These are phyloP conservation scores for Penicillium sp. DNA, from an alignment of 2,329 filamentous ascomycete genomes.

Conservation along the genomic window DNA sequence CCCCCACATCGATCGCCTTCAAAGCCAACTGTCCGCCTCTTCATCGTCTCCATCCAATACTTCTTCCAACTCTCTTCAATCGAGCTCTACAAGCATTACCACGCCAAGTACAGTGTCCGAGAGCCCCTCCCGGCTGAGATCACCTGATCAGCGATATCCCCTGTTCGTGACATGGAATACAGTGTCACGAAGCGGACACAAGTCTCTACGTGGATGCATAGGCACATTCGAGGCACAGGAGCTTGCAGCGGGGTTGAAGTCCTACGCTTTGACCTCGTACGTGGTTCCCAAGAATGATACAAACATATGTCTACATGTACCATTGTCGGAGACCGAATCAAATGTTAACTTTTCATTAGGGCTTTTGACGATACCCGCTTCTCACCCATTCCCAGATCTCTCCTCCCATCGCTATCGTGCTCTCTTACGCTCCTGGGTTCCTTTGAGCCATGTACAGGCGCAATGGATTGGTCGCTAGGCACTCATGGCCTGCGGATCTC, in stretches of 20 bases:
- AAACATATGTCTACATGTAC: background rate
- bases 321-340: background rate
- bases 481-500: constrained; percentile 81
- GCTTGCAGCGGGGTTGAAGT: constrained; percentile 67
- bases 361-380: constrained; percentile 64
- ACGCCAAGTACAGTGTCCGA: constrained; percentile 44
- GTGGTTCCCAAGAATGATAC: constrained; percentile 25
- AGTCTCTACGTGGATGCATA: constrained; percentile 84
- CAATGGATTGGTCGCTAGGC: constrained; percentile 83
- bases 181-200: constrained; percentile 56
- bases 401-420: constrained; percentile 49
- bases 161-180: constrained; percentile 96
- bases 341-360: constrained; percentile 33
- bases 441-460: constrained; percentile 70
- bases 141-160: constrained; percentile 56
- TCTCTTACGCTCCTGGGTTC: constrained; percentile 79
- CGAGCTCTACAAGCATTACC: constrained; percentile 41
- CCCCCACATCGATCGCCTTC: constrained; percentile 35
- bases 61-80: constrained; percentile 46
- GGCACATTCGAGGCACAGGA: constrained; percentile 83
- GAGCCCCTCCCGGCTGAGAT: constrained; percentile 21
- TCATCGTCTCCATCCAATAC: constrained; percentile 47
- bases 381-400: constrained; percentile 51
- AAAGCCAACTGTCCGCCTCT: constrained; percentile 35
- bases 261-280: constrained; percentile 77